Base-by-base conservation (phyloP, 768 basidiomycete species). In the Phylloporus sp. region DNA sequence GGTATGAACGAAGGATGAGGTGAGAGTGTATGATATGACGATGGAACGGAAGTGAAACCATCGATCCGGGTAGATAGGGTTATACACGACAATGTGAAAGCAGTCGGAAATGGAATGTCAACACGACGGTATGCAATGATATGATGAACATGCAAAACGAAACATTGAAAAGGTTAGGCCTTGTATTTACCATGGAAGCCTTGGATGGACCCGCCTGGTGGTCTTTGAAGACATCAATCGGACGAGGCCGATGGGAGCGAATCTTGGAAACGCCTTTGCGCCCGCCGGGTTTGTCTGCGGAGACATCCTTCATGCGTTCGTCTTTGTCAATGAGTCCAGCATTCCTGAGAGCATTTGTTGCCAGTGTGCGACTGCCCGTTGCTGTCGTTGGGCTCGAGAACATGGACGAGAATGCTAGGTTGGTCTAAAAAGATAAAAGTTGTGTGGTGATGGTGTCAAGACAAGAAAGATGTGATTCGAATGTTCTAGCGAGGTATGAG, bases 321-420 rank as follows among this genome's bases (percentile, higher is more conserved):
- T 91, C 88, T 50, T 80, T 74, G 76, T 88, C 87, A 55, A 88
- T 84, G 63, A 90, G 81, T 36, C 88, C 88, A 3, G 85, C 87
- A 32, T 70, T 80, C 52, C 84, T 82, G 23, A 90, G 73, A 27
- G 86, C 83, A 51, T 70, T 84, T 52, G 77, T 58, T 20, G 81
- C 86, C 18, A 91, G 70, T 26, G 77, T 64, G 57, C 83, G 79
- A 46, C 78, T 72, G 58, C 83, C 79, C 15, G 84, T 72, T 6
- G 80, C 75, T 8, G 82, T 76, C 9, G 85, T 76, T 38, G 83
- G 73, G 54, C 77, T 81, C 39, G 85, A 85, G 65, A 80, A 81
- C 76, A 85, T 84, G 41, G 32, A 29, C 45, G 27, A 20, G 20
- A 42, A 32, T 53, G 28, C 10, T 34, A 31, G 22, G 9, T 23